Conservation (phyloP, 345 rosid species). For the Aquilaria yunnanensis region DNA sequence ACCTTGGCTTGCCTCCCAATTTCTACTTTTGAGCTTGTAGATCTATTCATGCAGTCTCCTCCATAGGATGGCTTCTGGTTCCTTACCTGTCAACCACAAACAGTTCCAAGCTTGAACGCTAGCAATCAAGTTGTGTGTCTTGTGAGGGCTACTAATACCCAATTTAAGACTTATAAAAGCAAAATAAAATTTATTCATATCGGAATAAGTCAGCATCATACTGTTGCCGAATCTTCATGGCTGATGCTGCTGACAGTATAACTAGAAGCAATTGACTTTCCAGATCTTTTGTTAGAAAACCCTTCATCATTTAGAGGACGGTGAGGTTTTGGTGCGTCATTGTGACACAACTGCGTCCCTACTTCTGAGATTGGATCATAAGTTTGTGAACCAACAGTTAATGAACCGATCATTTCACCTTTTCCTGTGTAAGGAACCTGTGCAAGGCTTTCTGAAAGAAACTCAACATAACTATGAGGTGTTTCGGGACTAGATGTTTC, state of each 20-base stretch:
- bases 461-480: slow-evolving; percentile 28
- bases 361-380: slow-evolving; percentile 11
- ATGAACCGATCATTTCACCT: slow-evolving; percentile 18
- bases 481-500: slow-evolving; percentile 6
- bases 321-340: slow-evolving; percentile 11
- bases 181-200: background rate
- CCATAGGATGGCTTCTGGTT: slow-evolving; percentile 17
- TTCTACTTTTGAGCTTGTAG: slow-evolving; percentile 1
- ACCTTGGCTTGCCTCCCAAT: slow-evolving; percentile 24
- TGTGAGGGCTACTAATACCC: background rate
- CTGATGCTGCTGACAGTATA: slow-evolving; percentile 1
- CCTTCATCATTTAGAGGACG: slow-evolving; percentile 14
- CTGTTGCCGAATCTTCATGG: slow-evolving; percentile 16
- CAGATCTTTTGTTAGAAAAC: slow-evolving; percentile 14
- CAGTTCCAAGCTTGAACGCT: background rate
- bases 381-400: slow-evolving; percentile 9
- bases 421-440: slow-evolving; percentile 19
- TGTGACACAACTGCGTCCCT: slow-evolving; percentile 14
- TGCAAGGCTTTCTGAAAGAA: slow-evolving; percentile 25
- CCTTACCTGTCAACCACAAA: slow-evolving; percentile 16
- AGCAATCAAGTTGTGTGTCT: background rate
- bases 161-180: background rate
- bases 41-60: slow-evolving; percentile 5
- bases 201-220: background rate
- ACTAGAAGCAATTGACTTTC: slow-evolving; percentile 17